phyloP scores from a whole-genome alignment of 2,329 filamentous ascomycete genomes.

The Trichoderma sp. region DNA sequence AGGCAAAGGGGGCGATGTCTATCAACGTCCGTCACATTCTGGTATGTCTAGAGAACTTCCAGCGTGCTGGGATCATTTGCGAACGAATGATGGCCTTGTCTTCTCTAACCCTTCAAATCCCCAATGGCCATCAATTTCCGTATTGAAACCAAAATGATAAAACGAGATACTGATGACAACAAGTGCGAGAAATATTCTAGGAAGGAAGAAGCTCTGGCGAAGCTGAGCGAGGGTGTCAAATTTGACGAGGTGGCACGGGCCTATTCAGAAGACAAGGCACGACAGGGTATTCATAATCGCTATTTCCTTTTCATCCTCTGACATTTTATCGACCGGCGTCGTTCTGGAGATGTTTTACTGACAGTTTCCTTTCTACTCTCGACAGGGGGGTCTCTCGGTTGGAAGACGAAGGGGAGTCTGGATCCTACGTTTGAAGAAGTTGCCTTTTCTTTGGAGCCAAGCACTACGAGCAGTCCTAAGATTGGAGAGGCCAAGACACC shows the following conservation, averaged over 20 bases:
- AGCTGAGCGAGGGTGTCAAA: slow-evolving; percentile 63
- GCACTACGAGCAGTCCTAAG: slow-evolving; percentile 61
- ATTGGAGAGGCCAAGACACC: slow-evolving; percentile 69
- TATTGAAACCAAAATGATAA: not conserved
- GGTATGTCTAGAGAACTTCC: slow-evolving; percentile 33
- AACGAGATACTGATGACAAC: not conserved
- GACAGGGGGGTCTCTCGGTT: slow-evolving; percentile 66
- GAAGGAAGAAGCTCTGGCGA: slow-evolving; percentile 71
- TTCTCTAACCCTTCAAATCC: not conserved
- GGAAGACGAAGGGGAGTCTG: slow-evolving; percentile 66
- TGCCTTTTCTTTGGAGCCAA: slow-evolving; percentile 65
- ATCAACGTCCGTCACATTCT: slow-evolving; percentile 75
- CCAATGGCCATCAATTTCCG: not conserved
- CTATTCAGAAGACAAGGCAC: slow-evolving; percentile 74
- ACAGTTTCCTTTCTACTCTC: not conserved
- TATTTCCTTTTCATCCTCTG: not conserved
- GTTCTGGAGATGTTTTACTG: not conserved
- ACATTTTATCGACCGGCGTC: too few species aligned
- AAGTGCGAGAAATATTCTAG: slow-evolving; percentile 73
- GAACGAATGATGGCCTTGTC: not conserved
- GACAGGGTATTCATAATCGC: slow-evolving; percentile 47
- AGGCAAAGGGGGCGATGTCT: slow-evolving; percentile 56
- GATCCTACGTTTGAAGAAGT: slow-evolving; percentile 69
- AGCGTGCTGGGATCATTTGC: not conserved
- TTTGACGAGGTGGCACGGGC: slow-evolving; percentile 73